Evolutionary conservation across 2,329 filamentous ascomycete genomes (phyloP).

Genomic region (Cladophialophora psammophila): DNA sequence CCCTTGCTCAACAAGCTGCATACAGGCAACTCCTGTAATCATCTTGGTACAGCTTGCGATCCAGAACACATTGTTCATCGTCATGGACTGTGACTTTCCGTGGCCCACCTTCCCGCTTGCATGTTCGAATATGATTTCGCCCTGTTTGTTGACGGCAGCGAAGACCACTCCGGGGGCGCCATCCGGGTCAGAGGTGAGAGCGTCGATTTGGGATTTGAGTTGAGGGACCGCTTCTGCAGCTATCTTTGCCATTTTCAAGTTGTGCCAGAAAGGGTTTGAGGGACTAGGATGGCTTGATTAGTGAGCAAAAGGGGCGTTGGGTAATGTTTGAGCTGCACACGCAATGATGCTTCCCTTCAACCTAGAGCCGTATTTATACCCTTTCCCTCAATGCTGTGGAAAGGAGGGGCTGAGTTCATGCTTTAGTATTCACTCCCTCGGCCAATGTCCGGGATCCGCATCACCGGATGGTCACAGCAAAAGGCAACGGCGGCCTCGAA

Average conservation of each 20-base stretch:
- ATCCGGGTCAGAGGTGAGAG: slow-evolving; percentile 32
- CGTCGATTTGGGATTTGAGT: slow-evolving; percentile 39
- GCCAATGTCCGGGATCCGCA: slow-evolving; percentile 4
- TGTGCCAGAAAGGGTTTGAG: neutral
- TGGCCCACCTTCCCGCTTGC: slow-evolving; percentile 42
- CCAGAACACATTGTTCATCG: slow-evolving; percentile 50
- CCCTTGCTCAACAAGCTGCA: slow-evolving; percentile 66
- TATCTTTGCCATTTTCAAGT: slow-evolving; percentile 37
- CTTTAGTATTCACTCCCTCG: neutral
- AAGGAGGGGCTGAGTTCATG: neutral
- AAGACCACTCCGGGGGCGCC: slow-evolving; percentile 41
- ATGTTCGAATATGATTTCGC: slow-evolving; percentile 43
- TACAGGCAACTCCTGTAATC: slow-evolving; percentile 60
- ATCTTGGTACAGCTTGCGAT: slow-evolving; percentile 67
- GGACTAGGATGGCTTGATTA: neutral
- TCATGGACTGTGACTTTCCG: slow-evolving; percentile 39
- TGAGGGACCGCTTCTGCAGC: slow-evolving; percentile 32
- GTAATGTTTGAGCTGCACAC: neutral
- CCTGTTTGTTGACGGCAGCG: slow-evolving; percentile 41
- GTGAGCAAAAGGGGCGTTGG: neutral
- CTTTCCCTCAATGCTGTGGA: neutral
- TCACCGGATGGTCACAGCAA: neutral
- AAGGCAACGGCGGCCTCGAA: neutral
- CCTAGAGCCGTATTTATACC: neutral
- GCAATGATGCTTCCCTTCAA: neutral